These are phyloP conservation scores for Leccinum disarticulatum DNA, from an alignment of 768 basidiomycete genomes.

Conservation along the genomic window DNA sequence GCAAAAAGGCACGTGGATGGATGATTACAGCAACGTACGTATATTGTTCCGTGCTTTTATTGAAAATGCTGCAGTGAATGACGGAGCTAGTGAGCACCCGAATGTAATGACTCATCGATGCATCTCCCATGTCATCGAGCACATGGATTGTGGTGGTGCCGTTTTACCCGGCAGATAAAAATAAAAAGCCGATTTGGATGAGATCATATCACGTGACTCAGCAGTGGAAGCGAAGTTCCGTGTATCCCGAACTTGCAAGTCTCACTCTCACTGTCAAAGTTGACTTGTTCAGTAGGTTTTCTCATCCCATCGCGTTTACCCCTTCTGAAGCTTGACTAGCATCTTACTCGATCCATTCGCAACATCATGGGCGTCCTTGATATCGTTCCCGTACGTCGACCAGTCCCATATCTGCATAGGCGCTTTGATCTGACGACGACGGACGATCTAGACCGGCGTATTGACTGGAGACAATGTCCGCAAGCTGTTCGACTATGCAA, in stretches of 20 bases:
- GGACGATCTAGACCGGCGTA: conserved; percentile 72
- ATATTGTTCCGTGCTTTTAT: no score
- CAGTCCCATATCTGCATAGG: neutral
- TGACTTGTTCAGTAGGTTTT: conserved; percentile 14
- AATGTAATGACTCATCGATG: no score
- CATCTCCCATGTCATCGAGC: neutral
- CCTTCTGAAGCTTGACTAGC: conserved; percentile 5
- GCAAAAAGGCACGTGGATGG: no score
- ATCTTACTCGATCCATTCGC: conserved; percentile 6
- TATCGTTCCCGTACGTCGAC: conserved; percentile 71
- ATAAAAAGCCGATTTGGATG: neutral
- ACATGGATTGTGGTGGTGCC: no score
- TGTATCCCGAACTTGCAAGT: neutral
- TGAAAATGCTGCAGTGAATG: no score
- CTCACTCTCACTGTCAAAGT: neutral
- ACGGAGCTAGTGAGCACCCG: no score
- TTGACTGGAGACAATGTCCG: conserved; percentile 93
- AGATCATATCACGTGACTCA: conserved; percentile 13
- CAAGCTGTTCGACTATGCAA: conserved; percentile 94
- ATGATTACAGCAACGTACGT: no score
- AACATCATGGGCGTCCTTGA: conserved; percentile 75
- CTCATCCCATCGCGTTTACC: neutral
- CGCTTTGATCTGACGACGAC: conserved; percentile 5
- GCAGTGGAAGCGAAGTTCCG: neutral
- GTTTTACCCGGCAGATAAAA: no score